A percentile compares a stretch with the other conserved stretches of the same genome.
phyloP scores from a whole-genome alignment of 225 moss, liverwort and hornwort genomes.

The Bryum argenteum region DNA sequence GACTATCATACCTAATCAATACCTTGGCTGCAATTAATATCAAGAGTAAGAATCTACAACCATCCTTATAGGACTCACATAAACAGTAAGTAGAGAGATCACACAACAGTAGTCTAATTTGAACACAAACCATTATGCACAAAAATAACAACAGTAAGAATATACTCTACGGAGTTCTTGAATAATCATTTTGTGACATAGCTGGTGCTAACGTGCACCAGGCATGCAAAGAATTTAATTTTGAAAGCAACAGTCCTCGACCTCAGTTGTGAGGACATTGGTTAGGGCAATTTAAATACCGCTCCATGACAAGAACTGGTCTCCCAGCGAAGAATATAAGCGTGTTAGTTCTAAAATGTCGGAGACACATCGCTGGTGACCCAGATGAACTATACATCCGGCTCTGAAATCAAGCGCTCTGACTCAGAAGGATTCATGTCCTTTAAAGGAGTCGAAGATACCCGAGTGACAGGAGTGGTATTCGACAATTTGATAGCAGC shows the following conservation, averaged over 20 bases:
- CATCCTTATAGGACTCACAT: constrained; percentile 15
- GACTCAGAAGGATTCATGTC: constrained; percentile 49
- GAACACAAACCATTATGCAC: background rate
- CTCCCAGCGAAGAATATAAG: constrained; percentile 48
- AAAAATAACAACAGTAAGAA: background rate
- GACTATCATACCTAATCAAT: constrained; percentile 19
- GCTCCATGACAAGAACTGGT: constrained; percentile 34
- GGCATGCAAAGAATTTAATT: constrained; percentile 41
- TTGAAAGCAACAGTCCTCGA: constrained; percentile 14
- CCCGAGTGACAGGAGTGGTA: constrained; percentile 43
- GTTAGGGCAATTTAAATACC: constrained; percentile 27
- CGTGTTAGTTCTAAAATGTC: constrained; percentile 18
- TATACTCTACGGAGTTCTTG: constrained; percentile 6
- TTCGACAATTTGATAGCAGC: constrained; percentile 73
- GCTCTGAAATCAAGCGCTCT: constrained; percentile 50
- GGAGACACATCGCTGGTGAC: constrained; percentile 6
- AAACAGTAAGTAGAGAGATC: background rate
- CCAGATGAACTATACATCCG: constrained; percentile 40
- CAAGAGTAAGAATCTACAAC: constrained; percentile 24
- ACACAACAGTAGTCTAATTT: background rate
- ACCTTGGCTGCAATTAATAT: constrained; percentile 31
- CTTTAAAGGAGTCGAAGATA: constrained; percentile 60
- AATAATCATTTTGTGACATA: constrained; percentile 20
- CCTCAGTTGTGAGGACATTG: constrained; percentile 34
- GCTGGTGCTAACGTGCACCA: constrained; percentile 34